These are phyloP conservation scores for Talinum fruticosum DNA, from an alignment of 148 eudicot genomes.

Conservation along the genomic window DNA sequence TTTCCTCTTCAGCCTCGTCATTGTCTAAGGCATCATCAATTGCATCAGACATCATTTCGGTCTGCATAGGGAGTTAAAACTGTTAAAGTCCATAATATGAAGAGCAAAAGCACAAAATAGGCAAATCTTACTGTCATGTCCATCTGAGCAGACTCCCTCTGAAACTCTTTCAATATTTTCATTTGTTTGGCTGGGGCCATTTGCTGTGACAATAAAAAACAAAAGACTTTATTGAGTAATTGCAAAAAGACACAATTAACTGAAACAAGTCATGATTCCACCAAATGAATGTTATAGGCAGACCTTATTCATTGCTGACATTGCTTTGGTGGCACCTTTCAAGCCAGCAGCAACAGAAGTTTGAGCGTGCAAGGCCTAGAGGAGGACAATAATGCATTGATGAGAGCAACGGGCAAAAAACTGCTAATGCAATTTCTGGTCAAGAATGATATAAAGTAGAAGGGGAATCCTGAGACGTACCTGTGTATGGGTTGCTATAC, in stretches of 20 bases:
- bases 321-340: constrained; percentile 92
- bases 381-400: constrained; percentile 1
- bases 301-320: constrained; percentile 95
- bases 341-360: constrained; percentile 89
- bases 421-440: not conserved
- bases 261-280: not conserved
- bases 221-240: not conserved
- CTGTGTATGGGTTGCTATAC: constrained; percentile 95
- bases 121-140: constrained; percentile 84
- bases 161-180: constrained; percentile 73
- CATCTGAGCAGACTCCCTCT: constrained; percentile 91
- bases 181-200: constrained; percentile 91
- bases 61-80: constrained; percentile 42
- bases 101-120: constrained; percentile 8
- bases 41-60: constrained; percentile 97
- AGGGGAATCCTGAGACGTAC: constrained; percentile 32
- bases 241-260: not conserved
- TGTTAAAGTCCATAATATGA: constrained; percentile 9
- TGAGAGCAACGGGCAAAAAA: not conserved
- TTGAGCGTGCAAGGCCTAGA: constrained; percentile 92
- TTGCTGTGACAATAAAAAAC: constrained; percentile 43
- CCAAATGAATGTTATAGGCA: constrained; percentile 4
- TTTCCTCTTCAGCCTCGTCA: constrained; percentile 98
- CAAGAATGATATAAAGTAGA: constrained; percentile 5
- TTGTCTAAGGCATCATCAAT: constrained; percentile 86